Base-by-base conservation (phyloP, 225 moss, liverwort and hornwort species). In the Neckera pumila region DNA sequence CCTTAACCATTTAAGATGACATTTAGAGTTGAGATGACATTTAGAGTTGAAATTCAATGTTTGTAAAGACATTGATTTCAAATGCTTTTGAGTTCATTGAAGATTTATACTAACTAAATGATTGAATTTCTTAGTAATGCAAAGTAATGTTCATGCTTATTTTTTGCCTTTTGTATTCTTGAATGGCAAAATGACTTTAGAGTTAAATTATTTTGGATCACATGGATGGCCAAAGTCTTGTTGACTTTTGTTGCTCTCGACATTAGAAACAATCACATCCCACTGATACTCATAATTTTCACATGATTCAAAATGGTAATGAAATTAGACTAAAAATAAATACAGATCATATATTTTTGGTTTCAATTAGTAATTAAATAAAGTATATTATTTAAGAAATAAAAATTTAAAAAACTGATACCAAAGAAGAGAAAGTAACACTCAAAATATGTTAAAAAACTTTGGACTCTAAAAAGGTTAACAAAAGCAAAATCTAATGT, bases 261-360 rank as follows among this genome's bases (percentile, higher is more conserved):
- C 9, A 71, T 71, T 43, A 25, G 16, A 71, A 71, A 9, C 1
- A 25, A 0, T 27, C 0, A 0, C 26, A 42, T 42, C 9, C 10
- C 8, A 15, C 16, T 43, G 9, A 43, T 42, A 42, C 1, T n/a
- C 0, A 7, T 25, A 7, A 14, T 71, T 71, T 15, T 42, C 27
- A 42, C 1, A 9, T 26, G 42, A 42, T 71, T 71, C 9, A 71
- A 42, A 71, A 71, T 42, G 10, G 2, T 72, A 10, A 72, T 72
- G 17, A 72, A 28, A 17, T 2, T 27, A 28, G 72, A 28, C 6
- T 9, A 10, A 42, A 42, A 43, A 17, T 43, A 72, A 28, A 28
- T 45, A 25, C 7, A 1, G 4, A 25, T 25, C 0, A 3, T 1
- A 10, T 28, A 15, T 3, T 16, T 71, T 27, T 16, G 0, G 3